Evolutionary conservation across 2,329 filamentous ascomycete species (phyloP).

Genomic region (Cordyceps pruinosa): DNA sequence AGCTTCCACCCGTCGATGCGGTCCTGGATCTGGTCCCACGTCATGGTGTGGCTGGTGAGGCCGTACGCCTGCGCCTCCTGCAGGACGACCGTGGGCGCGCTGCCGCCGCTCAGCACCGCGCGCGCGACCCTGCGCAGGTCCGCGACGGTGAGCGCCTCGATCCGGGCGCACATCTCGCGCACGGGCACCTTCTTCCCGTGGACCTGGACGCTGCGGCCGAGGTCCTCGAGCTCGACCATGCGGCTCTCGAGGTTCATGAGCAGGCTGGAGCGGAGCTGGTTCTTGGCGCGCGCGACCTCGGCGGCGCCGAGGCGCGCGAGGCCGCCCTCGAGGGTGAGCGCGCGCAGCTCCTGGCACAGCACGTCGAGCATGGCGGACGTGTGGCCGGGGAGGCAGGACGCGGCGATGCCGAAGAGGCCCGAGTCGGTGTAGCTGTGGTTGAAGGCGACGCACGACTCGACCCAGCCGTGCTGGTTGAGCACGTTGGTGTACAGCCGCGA

Average conservation of each 20-base stretch:
- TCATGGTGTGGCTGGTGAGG: constrained; percentile 58
- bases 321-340: constrained; percentile 68
- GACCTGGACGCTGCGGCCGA: constrained; percentile 93
- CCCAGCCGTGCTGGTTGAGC: constrained; percentile 94
- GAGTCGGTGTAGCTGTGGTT: constrained; percentile 97
- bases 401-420: constrained; percentile 89
- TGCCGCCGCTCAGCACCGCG: constrained; percentile 74
- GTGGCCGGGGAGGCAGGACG: constrained; percentile 72
- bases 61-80: constrained; percentile 80
- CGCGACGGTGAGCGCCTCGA: constrained; percentile 70
- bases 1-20: constrained; percentile 78
- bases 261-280: constrained; percentile 81
- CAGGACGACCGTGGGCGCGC: constrained; percentile 86
- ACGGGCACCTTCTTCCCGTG: constrained; percentile 89
- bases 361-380: constrained; percentile 84
- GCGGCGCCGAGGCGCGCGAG: constrained; percentile 62
- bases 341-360: constrained; percentile 83
- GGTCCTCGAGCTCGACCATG: constrained; percentile 96
- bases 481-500: constrained; percentile 96
- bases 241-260: constrained; percentile 96
- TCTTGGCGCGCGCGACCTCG: constrained; percentile 92
- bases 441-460: constrained; percentile 91
- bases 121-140: constrained; percentile 79
- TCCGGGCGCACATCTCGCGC: constrained; percentile 83
- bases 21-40: constrained; percentile 87